These are phyloP conservation scores for Colletotrichum tamarilloi DNA, from an alignment of 2,329 filamentous ascomycete genomes.

Conservation along the genomic window DNA sequence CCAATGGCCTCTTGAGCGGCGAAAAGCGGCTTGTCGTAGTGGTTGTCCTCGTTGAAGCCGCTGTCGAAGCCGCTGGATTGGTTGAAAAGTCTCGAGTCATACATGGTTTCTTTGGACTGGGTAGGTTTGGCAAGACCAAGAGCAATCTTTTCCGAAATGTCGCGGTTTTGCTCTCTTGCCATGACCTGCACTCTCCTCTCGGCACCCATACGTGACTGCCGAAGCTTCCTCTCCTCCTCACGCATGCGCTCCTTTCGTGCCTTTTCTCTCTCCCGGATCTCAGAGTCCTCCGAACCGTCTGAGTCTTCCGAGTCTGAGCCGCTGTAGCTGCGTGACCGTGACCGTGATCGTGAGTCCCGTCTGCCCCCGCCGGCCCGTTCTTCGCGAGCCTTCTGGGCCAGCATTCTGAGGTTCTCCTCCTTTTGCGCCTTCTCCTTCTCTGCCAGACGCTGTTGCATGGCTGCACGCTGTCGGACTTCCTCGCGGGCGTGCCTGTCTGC, in stretches of 20 bases:
- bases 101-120: constrained; percentile 92
- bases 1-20: constrained; percentile 94
- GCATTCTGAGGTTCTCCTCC: constrained; percentile 87
- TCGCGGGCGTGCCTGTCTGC: constrained; percentile 95
- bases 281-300: constrained; percentile 73
- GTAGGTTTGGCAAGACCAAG: constrained; percentile 95
- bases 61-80: constrained; percentile 90
- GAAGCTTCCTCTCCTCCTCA: constrained; percentile 89
- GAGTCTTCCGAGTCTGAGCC: constrained; percentile 61
- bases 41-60: constrained; percentile 97
- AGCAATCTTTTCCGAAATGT: constrained; percentile 97
- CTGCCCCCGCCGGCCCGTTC: constrained; percentile 71
- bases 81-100: constrained; percentile 95
- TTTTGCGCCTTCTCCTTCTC: constrained; percentile 97
- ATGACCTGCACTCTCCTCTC: constrained; percentile 93
- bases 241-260: constrained; percentile 81
- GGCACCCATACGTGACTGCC: constrained; percentile 94
- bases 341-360: constrained; percentile 55
- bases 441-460: constrained; percentile 95
- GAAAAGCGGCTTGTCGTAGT: constrained; percentile 97
- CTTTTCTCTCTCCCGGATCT: constrained; percentile 79
- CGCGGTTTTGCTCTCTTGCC: constrained; percentile 93
- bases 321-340: constrained; percentile 62
- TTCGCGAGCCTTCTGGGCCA: constrained; percentile 92
- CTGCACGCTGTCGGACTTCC: constrained; percentile 89